Evolutionary conservation across 164 flowering plant species (phyloP), one percentile per base, ranked within the genome.

Genomic region (Stephania cephalantha): DNA sequence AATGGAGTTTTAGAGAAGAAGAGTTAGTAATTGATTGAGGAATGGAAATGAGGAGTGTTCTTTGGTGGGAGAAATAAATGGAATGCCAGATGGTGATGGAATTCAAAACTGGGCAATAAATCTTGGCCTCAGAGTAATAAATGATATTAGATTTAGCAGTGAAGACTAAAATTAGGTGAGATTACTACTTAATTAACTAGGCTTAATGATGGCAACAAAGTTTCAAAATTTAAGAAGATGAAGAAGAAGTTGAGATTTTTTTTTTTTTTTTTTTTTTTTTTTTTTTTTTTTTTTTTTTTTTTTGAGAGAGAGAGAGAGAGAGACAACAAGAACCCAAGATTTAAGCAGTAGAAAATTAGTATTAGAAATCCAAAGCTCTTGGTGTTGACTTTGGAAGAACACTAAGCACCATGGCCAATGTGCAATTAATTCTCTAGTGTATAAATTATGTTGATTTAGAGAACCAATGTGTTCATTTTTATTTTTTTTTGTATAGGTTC

Each of bases 331-430:
- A 45, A 15, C 67, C 72, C 75, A 72, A 68, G 71, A 69, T 4
- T 48, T 8, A 35, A 12, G n/a, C 48, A 53, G 68, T 55, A 55
- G 3, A 50, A 50, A 35, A 35, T 35, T 58, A 55, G 18, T 55
- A 55, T n/a, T 76, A 50, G 70, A 77, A 83, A 77, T 35, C 68
- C 64, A 46, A 75, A 74, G 61, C 76, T 73, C 71, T 53, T 64
- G 71, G 52, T 67, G 73, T 84, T 87, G 84, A 87, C 84, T 85
- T 84, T 79, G 17, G 71, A 76, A 70, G 64, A 67, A 73, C 69
- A 68, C 69, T 68, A 42, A 17, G 81, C 85, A 83, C 72, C 83
- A 83, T 72, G 79, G 68, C 82, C 88, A 46, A 83, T 73, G 85
- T 73, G 64, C 80, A 79, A 74, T 85, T 71, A 82, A 75, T 78